Base-by-base conservation (phyloP, 208 protist genomes). In the Acanthamoeba lenticulata region DNA sequence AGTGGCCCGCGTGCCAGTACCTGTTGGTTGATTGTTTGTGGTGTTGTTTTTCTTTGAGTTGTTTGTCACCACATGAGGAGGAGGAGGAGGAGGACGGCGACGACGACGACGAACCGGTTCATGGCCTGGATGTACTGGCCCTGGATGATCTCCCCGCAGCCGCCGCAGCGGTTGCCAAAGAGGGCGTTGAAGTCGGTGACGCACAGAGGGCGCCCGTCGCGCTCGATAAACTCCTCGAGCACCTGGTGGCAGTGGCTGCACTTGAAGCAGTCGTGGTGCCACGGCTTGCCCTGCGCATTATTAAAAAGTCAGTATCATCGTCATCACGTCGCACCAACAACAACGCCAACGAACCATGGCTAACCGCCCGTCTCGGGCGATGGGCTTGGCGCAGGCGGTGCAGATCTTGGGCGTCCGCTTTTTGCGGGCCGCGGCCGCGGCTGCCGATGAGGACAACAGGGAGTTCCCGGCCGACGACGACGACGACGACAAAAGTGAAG, bases 111-210 rank as follows among this genome's bases (percentile, higher is more conserved):
- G 45, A 21, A 90, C 81, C 38, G 5, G 81, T 90, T 90, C 81
- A 90, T 90, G 44, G 81, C 81, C 65, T 90, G 81, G 81, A 90
- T 90, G 38, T 67, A 90, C 34, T 90, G 49, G 42, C 81, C 81
- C 52, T 90, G 81, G 32, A 90, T 90, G 81, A 90, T 67, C 52
- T 90, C 52, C 29, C 81, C 81, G 49, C 81, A 90, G n/a, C 81
- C 81, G 49, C 81, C 81, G 52, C 81, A 67, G n/a, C 52, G 44
- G 36, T 90, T 57, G 42, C 81, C 81, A 32, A 38, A 90, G 34
- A 90, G 81, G 24, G 81, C 0, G 34, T 90, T 67, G 49, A 90
- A 90, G 52, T 90, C 49, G 34, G 81, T 32, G 15, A 90, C 81
- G 49, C 81, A 90, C 24, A 47, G 38, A 27, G 81, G 81, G 3